Percentiles rank a stretch among this genome's conserved stretches.
Evolutionary conservation across 495 filamentous ascomycete genomes (phyloP).

Genomic region (Thozetella sp.): DNA sequence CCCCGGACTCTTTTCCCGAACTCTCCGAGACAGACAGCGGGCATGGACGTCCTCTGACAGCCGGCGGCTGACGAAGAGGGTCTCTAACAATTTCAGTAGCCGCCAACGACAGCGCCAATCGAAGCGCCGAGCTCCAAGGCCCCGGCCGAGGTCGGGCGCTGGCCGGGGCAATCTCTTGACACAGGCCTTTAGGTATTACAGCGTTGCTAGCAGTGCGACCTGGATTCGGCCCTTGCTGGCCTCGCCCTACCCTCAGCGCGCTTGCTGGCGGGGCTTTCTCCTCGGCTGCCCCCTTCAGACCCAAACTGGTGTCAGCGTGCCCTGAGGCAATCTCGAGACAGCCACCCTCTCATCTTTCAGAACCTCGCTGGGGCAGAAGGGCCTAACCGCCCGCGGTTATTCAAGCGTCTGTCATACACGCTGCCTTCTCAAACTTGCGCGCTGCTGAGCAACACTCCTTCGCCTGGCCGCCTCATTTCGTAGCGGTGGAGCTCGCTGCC

Average conservation of each 20-base stretch:
- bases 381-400: background rate
- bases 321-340: conserved; percentile 2
- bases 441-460: background rate
- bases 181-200: background rate
- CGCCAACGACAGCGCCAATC: conserved; percentile 7
- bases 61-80: conserved; percentile 11
- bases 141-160: background rate
- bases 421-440: background rate
- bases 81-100: conserved; percentile 26
- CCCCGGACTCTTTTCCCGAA: background rate
- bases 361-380: background rate
- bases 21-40: background rate
- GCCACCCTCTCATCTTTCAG: background rate
- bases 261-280: background rate
- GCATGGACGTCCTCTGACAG: conserved; percentile 8
- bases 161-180: background rate
- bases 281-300: background rate
- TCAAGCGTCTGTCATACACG: background rate
- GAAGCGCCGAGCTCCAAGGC: background rate
- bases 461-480: background rate
- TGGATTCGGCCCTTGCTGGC: too few relatives aligned
- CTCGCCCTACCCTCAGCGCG: conserved; percentile 2
- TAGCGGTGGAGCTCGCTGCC: conserved; percentile 12
- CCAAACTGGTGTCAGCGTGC: background rate
- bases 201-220: background rate